A percentile compares a stretch with the other conserved stretches of the same genome.
phyloP scores from a whole-genome alignment of 78 protist species.

The Dictyostelium capitatum region DNA sequence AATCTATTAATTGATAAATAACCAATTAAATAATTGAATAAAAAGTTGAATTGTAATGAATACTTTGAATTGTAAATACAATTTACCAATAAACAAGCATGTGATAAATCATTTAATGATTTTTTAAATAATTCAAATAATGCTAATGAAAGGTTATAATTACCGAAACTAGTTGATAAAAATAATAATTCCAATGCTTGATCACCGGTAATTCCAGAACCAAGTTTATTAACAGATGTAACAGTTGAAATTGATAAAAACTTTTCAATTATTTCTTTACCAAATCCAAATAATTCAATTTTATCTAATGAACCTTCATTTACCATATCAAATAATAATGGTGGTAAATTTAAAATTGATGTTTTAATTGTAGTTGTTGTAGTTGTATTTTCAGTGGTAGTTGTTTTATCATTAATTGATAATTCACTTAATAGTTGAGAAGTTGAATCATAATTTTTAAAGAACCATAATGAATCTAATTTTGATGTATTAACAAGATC shows the following conservation, averaged over 20 bases:
- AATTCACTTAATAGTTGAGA: neutral
- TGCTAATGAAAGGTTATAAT: neutral
- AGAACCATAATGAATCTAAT: neutral
- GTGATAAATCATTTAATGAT: neutral
- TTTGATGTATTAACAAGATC: too few species aligned
- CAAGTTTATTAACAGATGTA: too few species aligned
- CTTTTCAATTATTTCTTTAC: neutral
- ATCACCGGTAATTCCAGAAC: neutral
- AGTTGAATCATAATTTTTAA: conserved; percentile 2
- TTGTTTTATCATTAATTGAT: neutral
- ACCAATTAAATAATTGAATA: neutral
- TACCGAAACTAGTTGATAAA: conserved; percentile 9
- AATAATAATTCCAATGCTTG: neutral
- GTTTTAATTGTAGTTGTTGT: neutral
- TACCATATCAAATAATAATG: neutral
- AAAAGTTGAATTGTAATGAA: neutral
- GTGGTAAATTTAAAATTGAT: neutral
- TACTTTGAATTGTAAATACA: neutral
- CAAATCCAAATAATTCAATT: neutral
- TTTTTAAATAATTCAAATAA: neutral
- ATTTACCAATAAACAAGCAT: neutral
- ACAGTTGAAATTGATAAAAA: neutral
- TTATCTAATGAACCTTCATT: neutral
- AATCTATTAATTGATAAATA: neutral
- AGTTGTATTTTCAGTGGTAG: neutral